phyloP scores from a whole-genome alignment of 257 asterid genomes.

The Orobanche coerulescens region DNA sequence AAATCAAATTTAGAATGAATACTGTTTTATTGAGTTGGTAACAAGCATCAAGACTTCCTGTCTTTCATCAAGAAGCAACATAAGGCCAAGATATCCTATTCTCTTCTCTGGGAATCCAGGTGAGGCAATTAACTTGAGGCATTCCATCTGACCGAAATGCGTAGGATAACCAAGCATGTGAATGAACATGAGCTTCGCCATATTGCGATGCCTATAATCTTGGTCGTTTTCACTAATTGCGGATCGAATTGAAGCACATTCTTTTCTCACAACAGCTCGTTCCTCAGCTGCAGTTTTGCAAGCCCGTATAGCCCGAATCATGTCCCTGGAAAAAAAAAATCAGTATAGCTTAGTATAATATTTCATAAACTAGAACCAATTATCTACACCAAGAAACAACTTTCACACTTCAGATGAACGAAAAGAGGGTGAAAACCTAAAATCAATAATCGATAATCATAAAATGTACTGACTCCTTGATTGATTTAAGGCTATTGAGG shows the following conservation, averaged over 20 bases:
- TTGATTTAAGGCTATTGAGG: neutral
- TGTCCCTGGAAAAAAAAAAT: slow-evolving; percentile 60
- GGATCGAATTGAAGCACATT: slow-evolving; percentile 89
- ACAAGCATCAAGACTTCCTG: slow-evolving; percentile 96
- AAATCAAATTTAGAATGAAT: slow-evolving; percentile 27
- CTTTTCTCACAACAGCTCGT: slow-evolving; percentile 86
- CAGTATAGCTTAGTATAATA: slow-evolving; percentile 6
- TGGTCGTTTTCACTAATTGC: slow-evolving; percentile 83
- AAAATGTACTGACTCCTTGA: too few species aligned
- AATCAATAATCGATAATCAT: too few species aligned
- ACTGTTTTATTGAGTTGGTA: slow-evolving; percentile 95
- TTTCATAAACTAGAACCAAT: neutral
- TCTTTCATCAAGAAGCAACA: slow-evolving; percentile 94
- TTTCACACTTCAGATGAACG: neutral
- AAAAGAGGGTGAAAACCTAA: neutral
- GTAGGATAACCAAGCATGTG: slow-evolving; percentile 98
- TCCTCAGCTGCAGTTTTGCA: slow-evolving; percentile 96
- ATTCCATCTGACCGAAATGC: slow-evolving; percentile 98
- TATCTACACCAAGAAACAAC: slow-evolving; percentile 14
- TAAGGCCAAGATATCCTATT: slow-evolving; percentile 93
- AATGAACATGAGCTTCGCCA: slow-evolving; percentile 93
- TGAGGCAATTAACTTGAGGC: slow-evolving; percentile 82
- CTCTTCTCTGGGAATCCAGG: slow-evolving; percentile 97
- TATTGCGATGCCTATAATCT: slow-evolving; percentile 77
- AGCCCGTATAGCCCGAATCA: slow-evolving; percentile 87